phyloP scores from a whole-genome alignment of 2,329 filamentous ascomycete species.

The Hortaea werneckii region DNA sequence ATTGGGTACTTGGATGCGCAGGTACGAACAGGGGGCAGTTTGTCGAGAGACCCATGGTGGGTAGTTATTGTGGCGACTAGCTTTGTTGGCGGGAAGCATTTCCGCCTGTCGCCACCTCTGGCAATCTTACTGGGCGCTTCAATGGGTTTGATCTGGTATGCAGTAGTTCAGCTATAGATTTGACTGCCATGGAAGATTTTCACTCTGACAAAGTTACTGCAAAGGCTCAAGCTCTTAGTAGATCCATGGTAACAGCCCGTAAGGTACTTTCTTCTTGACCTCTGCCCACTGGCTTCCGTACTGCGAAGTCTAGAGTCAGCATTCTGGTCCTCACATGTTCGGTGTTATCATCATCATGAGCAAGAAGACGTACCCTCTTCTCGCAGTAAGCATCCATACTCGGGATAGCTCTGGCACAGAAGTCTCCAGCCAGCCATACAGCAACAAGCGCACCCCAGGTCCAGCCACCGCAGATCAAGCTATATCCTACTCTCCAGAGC shows the following conservation, averaged over 20 bases:
- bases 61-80: too few relatives aligned
- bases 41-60: too few relatives aligned
- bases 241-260: constrained; percentile 16
- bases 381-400: constrained; percentile 18
- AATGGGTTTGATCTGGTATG: too few relatives aligned
- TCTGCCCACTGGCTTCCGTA: constrained; percentile 17
- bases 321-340: neutral
- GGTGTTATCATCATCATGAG: too few relatives aligned
- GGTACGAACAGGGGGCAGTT: too few relatives aligned
- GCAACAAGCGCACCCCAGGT: constrained; percentile 8
- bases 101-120: too few relatives aligned
- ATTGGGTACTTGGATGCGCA: too few relatives aligned
- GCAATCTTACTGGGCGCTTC: too few relatives aligned
- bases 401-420: constrained; percentile 16
- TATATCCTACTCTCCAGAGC: constrained; percentile 17
- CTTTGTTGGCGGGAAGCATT: too few relatives aligned
- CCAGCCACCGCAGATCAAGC: constrained; percentile 15
- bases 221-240: constrained; percentile 8
- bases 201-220: too few relatives aligned
- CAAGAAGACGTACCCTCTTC: constrained; percentile 12
- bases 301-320: constrained; percentile 8
- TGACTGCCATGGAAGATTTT: too few relatives aligned
- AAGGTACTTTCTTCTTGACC: constrained; percentile 15
- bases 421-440: constrained; percentile 13
- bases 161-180: too few relatives aligned